These are phyloP conservation scores for Dalbergia cochinchinensis DNA, from an alignment of 306 rosid species.

Conservation along the genomic window DNA sequence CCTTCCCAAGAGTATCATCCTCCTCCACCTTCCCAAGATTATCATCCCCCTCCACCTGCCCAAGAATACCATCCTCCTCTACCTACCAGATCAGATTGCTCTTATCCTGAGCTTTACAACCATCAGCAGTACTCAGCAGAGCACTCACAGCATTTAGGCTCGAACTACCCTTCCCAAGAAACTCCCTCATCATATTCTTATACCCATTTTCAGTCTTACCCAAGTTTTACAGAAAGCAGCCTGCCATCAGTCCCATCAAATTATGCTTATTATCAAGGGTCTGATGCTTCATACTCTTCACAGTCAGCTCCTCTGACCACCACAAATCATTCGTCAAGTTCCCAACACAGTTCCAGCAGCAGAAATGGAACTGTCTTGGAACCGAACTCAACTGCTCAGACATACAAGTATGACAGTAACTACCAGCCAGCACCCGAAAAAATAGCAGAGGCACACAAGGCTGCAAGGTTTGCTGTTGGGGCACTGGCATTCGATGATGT, in stretches of 20 bases:
- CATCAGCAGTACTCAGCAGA: constrained; percentile 77
- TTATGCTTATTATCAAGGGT: constrained; percentile 68
- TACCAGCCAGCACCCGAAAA: constrained; percentile 89
- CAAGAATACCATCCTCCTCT: constrained; percentile 65
- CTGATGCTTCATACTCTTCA: constrained; percentile 71
- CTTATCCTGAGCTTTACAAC: constrained; percentile 71
- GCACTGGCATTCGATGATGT: constrained; percentile 99
- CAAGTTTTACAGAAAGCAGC: constrained; percentile 90
- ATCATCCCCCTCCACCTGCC: constrained; percentile 63
- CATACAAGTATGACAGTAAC: constrained; percentile 79
- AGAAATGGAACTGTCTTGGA: constrained; percentile 63
- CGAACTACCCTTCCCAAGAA: constrained; percentile 69
- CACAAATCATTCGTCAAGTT: constrained; percentile 56
- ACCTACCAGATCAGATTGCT: constrained; percentile 63
- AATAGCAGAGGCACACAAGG: constrained; percentile 97
- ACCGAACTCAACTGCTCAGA: constrained; percentile 60
- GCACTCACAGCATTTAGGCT: constrained; percentile 69
- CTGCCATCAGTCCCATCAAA: constrained; percentile 80
- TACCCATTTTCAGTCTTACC: constrained; percentile 92
- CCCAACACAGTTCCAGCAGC: constrained; percentile 60
- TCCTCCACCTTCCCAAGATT: constrained; percentile 67
- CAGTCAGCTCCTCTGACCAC: constrained; percentile 66
- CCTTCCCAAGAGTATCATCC: constrained; percentile 65
- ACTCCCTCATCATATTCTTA: constrained; percentile 54
- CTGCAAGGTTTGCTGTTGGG: constrained; percentile 99